Percentiles rank a stretch among this genome's conserved stretches.
Evolutionary conservation across 2,329 filamentous ascomycete species (phyloP).

Genomic region (Verticillium alfalfae): DNA sequence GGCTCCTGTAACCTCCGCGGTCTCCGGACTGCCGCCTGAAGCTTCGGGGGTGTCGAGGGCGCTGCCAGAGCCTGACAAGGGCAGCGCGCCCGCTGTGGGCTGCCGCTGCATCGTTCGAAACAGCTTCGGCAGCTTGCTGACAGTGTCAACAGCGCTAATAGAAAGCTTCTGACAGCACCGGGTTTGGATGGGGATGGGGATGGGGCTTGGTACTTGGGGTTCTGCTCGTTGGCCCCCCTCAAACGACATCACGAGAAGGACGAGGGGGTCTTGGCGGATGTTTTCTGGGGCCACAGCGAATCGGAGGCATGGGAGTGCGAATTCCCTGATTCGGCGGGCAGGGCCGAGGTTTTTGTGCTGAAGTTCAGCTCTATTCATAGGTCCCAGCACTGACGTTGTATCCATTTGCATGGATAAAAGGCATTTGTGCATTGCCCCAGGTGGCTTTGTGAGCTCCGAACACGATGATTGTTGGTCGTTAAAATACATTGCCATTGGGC

Average conservation of each 20-base stretch:
- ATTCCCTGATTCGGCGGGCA: neutral
- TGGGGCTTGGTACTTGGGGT: neutral
- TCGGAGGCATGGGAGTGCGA: neutral
- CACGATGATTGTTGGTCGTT: neutral
- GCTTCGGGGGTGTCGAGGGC: neutral
- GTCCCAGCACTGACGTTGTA: neutral
- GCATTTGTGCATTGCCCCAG: neutral
- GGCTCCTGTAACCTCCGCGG: neutral
- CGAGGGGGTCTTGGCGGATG: neutral
- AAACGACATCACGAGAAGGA: neutral
- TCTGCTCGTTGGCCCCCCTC: neutral
- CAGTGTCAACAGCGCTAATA: neutral
- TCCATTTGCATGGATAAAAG: neutral
- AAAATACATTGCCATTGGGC: neutral
- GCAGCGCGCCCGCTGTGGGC: neutral
- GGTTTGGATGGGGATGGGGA: neutral
- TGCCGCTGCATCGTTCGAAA: neutral
- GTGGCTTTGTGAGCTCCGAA: too few species aligned
- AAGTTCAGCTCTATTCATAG: neutral
- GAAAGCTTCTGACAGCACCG: neutral
- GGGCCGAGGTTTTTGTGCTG: neutral
- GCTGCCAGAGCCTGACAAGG: neutral
- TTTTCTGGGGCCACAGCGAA: neutral
- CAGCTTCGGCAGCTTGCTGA: neutral
- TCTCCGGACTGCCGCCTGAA: too few species aligned